Conservation (phyloP, 2,329 filamentous ascomycete species). For the Fusarium piperis region DNA sequence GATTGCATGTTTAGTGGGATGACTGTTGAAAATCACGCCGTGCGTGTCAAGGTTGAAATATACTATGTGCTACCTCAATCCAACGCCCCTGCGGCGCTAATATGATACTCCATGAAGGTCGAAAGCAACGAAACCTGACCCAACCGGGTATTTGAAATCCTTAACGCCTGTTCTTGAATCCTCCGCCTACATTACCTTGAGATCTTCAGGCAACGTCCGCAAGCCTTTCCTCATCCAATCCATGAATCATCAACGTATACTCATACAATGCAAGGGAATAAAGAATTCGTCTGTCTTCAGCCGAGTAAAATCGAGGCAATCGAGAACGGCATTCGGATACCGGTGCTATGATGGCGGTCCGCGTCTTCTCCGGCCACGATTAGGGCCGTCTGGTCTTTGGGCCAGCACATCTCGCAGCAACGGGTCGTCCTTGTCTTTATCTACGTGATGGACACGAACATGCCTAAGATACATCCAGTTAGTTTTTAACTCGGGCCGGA, state of each 20-base stretch:
- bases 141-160: conserved; percentile 40
- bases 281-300: conserved; percentile 4
- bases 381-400: conserved; percentile 85
- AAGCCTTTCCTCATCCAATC: conserved; percentile 6
- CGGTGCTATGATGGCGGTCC: conserved; percentile 51
- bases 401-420: conserved; percentile 83
- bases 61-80: conserved; percentile 21
- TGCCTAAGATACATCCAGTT: conserved; percentile 68
- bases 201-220: neutral
- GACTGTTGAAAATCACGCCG: neutral
- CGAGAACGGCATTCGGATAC: neutral
- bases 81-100: conserved; percentile 25
- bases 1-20: neutral
- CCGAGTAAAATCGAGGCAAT: neutral
- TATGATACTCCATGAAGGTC: conserved; percentile 8
- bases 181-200: conserved; percentile 7
- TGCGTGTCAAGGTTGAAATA: conserved; percentile 12
- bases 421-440: conserved; percentile 90
- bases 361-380: conserved; percentile 79
- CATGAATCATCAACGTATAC: conserved; percentile 20
- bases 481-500: neutral
- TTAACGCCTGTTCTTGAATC: conserved; percentile 35
- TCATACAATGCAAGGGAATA: conserved; percentile 25
- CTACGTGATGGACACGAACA: conserved; percentile 89
- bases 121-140: conserved; percentile 27